A percentile compares a stretch with the other conserved stretches of the same genome.
Conservation (phyloP, 257 asterid genomes). For the Linaria vulgaris region DNA sequence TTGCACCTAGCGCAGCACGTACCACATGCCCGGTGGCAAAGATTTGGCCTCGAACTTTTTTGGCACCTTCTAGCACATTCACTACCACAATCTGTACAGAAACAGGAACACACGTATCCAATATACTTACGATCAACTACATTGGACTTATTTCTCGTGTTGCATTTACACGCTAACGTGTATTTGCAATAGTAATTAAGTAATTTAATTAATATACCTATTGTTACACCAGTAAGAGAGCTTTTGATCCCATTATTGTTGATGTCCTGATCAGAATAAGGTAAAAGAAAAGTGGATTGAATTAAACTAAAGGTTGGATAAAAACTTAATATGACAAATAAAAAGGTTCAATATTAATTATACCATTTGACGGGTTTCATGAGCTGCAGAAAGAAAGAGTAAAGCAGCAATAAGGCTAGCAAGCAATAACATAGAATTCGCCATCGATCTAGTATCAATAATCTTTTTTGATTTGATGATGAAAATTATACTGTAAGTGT, state of each 20-base stretch:
- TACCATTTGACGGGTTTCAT: constrained; percentile 25
- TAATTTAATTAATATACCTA: not conserved
- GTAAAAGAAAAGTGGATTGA: not conserved
- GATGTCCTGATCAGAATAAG: not conserved
- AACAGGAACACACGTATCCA: too few species aligned
- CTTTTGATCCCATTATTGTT: not conserved
- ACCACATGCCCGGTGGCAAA: constrained; percentile 55
- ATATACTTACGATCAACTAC: not conserved
- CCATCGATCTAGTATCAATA: constrained; percentile 4
- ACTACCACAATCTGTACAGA: constrained; percentile 43
- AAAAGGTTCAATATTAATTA: too few species aligned
- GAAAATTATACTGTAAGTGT: too few species aligned
- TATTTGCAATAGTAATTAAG: not conserved
- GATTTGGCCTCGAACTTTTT: constrained; percentile 35
- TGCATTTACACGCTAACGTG: not conserved
- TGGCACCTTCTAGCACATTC: constrained; percentile 50
- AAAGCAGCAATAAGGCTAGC: constrained; percentile 20
- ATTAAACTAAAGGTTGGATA: not conserved
- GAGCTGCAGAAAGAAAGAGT: constrained; percentile 1
- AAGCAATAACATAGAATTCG: constrained; percentile 22
- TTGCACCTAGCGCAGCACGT: constrained; percentile 57
- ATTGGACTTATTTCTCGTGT: not conserved
- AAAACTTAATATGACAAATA: too few species aligned
- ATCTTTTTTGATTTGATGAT: too few species aligned
- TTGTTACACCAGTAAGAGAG: constrained; percentile 7